Conservation (phyloP, 805 yeast genomes). For the Zygosaccharomyces kombuchaensis region DNA sequence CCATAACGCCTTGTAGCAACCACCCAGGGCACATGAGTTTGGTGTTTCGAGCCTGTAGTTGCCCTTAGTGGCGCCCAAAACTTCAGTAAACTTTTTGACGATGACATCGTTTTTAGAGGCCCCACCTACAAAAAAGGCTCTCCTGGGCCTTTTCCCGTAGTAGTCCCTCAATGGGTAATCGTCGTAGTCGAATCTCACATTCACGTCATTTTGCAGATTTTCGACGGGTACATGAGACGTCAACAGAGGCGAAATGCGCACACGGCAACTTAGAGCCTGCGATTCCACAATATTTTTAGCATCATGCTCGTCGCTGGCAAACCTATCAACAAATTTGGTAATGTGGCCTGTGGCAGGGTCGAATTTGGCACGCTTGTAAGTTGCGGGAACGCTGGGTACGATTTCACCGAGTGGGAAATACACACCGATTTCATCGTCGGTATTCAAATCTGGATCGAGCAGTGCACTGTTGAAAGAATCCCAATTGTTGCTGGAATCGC, state of each 20-base stretch:
- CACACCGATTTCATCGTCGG: constrained; percentile 55
- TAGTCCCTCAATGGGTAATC: constrained; percentile 22
- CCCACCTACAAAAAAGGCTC: constrained; percentile 83
- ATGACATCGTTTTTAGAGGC: constrained; percentile 70
- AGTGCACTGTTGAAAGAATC: constrained; percentile 51
- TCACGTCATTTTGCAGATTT: constrained; percentile 11
- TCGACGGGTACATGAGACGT: constrained; percentile 30
- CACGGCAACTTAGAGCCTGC: constrained; percentile 80
- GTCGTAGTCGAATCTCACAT: constrained; percentile 37
- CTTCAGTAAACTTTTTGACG: constrained; percentile 61
- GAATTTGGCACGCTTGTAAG: constrained; percentile 50
- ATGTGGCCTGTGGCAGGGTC: constrained; percentile 29
- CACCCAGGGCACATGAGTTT: constrained; percentile 91
- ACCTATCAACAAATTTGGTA: constrained; percentile 32
- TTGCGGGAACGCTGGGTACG: constrained; percentile 74
- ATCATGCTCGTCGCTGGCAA: constrained; percentile 56
- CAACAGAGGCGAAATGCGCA: constrained; percentile 74
- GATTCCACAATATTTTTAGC: constrained; percentile 77
- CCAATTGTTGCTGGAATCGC: constrained; percentile 46
- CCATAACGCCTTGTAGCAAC: constrained; percentile 85
- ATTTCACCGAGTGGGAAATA: constrained; percentile 91
- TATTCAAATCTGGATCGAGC: constrained; percentile 34
- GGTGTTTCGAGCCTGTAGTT: constrained; percentile 70
- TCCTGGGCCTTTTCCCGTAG: constrained; percentile 51
- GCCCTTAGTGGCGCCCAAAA: constrained; percentile 58